Conservation (phyloP, 148 eudicot species). For the Nyssa sinensis region DNA sequence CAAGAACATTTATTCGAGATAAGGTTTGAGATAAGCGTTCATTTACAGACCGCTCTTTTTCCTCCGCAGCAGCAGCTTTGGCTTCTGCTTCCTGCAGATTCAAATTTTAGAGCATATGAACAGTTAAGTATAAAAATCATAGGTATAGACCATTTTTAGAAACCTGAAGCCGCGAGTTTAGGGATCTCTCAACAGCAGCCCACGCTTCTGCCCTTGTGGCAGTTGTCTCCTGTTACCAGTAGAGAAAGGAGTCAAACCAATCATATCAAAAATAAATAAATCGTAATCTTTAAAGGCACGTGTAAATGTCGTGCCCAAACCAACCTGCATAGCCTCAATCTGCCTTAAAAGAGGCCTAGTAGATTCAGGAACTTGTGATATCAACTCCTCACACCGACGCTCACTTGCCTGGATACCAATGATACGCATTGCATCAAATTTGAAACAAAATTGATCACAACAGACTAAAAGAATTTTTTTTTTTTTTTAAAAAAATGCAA, state of each 20-base stretch:
- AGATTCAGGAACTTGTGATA: slow-evolving; percentile 93
- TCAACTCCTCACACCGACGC: slow-evolving; percentile 92
- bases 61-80: slow-evolving; percentile 88
- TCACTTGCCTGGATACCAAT: slow-evolving; percentile 73
- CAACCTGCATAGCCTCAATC: slow-evolving; percentile 98
- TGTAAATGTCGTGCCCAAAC: slow-evolving; percentile 5
- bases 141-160: slow-evolving; percentile 13
- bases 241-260: slow-evolving; percentile 15
- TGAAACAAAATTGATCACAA: not conserved
- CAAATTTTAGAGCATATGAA: slow-evolving; percentile 12
- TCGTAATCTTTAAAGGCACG: not conserved
- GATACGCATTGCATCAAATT: slow-evolving; percentile 12
- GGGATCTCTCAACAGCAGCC: slow-evolving; percentile 93
- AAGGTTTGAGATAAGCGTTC: slow-evolving; percentile 93
- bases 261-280: not conserved
- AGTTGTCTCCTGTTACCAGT: slow-evolving; percentile 69
- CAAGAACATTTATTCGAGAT: slow-evolving; percentile 92
- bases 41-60: slow-evolving; percentile 86
- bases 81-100: slow-evolving; percentile 88
- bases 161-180: slow-evolving; percentile 91
- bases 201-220: slow-evolving; percentile 85
- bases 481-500: not conserved
- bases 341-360: slow-evolving; percentile 96
- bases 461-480: not conserved
- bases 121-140: not conserved